These are phyloP conservation scores for Anthracocystis setariae DNA, from an alignment of 1,284 basidiomycete species.

Conservation along the genomic window DNA sequence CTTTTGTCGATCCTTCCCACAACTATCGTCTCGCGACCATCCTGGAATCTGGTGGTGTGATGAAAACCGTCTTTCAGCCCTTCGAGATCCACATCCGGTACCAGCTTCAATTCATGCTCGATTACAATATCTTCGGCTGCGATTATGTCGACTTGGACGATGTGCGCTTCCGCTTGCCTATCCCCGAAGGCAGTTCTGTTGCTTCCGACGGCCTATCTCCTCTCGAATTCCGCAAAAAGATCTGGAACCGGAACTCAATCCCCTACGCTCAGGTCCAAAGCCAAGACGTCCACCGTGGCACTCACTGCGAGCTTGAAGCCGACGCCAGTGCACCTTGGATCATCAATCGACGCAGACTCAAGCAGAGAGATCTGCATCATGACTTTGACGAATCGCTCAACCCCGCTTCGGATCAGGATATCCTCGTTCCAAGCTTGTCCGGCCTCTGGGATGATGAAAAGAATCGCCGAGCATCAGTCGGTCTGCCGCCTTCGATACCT, in stretches of 20 bases:
- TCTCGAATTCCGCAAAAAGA: conserved; percentile 23
- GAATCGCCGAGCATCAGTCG: conserved; percentile 72
- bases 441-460: conserved; percentile 97
- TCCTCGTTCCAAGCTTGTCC: conserved; percentile 84
- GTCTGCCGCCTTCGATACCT: conserved; percentile 52
- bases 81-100: conserved; percentile 88
- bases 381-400: conserved; percentile 66
- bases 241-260: conserved; percentile 41
- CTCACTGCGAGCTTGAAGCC: conserved; percentile 82
- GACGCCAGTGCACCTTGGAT: conserved; percentile 85
- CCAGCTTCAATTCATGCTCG: conserved; percentile 90
- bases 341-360: conserved; percentile 79
- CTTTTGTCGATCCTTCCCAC: conserved; percentile 73
- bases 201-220: conserved; percentile 20
- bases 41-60: conserved; percentile 58
- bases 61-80: conserved; percentile 75
- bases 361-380: conserved; percentile 79
- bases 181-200: conserved; percentile 67
- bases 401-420: conserved; percentile 70
- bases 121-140: conserved; percentile 94
- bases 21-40: conserved; percentile 58
- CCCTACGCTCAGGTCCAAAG: conserved; percentile 39
- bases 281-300: conserved; percentile 69
- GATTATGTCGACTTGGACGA: conserved; percentile 79
- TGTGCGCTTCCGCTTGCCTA: conserved; percentile 71